These are phyloP conservation scores for Rhynchospora breviuscula DNA, from an alignment of 176 grass and related monocot genomes.

Conservation along the genomic window DNA sequence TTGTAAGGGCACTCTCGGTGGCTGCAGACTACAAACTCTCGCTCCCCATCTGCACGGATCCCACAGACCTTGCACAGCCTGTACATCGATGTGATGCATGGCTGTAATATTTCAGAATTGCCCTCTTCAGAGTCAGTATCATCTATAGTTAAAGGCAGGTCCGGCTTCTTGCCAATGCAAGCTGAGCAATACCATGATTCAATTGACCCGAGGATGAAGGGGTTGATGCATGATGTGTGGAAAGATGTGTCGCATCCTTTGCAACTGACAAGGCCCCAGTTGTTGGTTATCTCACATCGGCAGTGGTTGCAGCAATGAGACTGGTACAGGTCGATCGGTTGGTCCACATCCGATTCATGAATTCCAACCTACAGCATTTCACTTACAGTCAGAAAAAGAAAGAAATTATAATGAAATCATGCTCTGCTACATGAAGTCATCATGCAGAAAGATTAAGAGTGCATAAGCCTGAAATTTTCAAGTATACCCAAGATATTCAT, in stretches of 20 bases:
- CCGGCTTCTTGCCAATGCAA: conserved; percentile 20
- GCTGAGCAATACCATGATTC: conserved; percentile 56
- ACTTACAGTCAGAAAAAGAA: background rate
- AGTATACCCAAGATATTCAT: background rate
- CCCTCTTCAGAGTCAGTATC: background rate
- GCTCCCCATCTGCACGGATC: conserved; percentile 48
- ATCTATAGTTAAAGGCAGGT: background rate
- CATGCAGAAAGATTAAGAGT: background rate
- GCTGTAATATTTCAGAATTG: conserved; percentile 6
- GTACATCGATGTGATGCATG: conserved; percentile 25
- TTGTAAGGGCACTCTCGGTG: conserved; percentile 68
- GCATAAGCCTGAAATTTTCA: background rate
- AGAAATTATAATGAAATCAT: background rate
- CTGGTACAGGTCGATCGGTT: conserved; percentile 32
- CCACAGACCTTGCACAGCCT: conserved; percentile 79
- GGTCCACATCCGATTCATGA: background rate
- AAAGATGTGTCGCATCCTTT: conserved; percentile 48
- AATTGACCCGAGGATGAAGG: conserved; percentile 32
- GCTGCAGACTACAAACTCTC: conserved; percentile 66
- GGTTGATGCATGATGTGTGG: conserved; percentile 55
- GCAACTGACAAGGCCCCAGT: conserved; percentile 44
- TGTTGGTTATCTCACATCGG: conserved; percentile 33
- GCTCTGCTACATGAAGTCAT: background rate
- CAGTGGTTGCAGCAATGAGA: conserved; percentile 42
- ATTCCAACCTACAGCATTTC: conserved; percentile 14